phyloP scores from a whole-genome alignment of 2,329 filamentous ascomycete genomes.

The Blastomyces percursus region DNA sequence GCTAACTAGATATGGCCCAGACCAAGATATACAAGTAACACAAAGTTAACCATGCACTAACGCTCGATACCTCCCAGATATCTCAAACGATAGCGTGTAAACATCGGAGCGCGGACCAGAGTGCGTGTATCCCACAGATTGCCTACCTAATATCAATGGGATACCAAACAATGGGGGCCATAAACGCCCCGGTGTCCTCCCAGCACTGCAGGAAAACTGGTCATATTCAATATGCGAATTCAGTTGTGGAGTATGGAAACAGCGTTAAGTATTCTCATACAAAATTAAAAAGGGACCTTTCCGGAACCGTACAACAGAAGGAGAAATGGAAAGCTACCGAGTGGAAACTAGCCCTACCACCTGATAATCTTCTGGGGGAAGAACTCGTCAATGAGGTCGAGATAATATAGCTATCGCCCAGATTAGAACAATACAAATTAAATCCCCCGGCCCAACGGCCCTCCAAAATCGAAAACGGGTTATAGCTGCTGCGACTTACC shows the following conservation, averaged over 20 bases:
- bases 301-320: not conserved
- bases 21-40: not conserved
- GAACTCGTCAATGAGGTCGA: constrained; percentile 64
- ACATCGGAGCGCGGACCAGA: not conserved
- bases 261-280: not conserved
- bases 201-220: no score
- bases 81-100: not conserved
- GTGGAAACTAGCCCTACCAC: constrained; percentile 42
- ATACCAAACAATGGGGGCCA: no score
- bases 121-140: not conserved
- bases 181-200: no score
- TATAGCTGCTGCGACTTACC: constrained; percentile 30
- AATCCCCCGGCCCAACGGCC: constrained; percentile 15
- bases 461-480: no score
- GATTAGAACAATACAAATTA: constrained; percentile 12
- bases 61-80: not conserved
- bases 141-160: not conserved
- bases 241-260: no score
- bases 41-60: not conserved
- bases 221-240: no score
- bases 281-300: not conserved
- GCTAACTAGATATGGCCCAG: not conserved
- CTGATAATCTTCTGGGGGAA: constrained; percentile 57
- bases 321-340: not conserved
- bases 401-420: constrained; percentile 51